A percentile compares a stretch with the other conserved stretches of the same genome.
Evolutionary conservation across 257 asterid genomes (phyloP).

Genomic region (Solanum medicagineum): DNA sequence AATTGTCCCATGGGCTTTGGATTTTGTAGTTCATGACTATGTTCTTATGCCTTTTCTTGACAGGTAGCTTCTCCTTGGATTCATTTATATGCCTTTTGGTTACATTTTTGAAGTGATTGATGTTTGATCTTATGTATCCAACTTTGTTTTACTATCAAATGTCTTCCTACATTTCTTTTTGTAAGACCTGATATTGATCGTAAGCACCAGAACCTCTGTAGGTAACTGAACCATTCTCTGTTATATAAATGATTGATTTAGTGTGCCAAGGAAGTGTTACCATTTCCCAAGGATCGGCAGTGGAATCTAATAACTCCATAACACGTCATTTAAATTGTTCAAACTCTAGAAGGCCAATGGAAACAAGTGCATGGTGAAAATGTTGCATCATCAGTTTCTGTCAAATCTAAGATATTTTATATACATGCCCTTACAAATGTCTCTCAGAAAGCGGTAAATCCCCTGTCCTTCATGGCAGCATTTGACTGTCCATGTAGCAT

Average conservation of each 20-base stretch:
- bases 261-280: neutral
- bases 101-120: neutral
- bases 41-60: slow-evolving; percentile 94
- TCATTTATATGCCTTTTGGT: neutral
- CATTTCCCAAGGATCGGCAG: neutral
- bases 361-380: neutral
- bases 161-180: neutral
- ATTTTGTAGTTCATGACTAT: slow-evolving; percentile 81
- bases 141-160: neutral
- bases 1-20: slow-evolving; percentile 74
- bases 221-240: neutral
- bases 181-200: neutral
- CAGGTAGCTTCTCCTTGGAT: slow-evolving; percentile 43
- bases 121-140: neutral
- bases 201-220: neutral
- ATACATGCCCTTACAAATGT: neutral
- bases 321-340: neutral
- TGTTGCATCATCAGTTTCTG: neutral
- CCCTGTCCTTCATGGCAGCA: neutral
- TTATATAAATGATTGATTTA: neutral
- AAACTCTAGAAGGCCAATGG: neutral
- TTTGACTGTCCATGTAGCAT: neutral
- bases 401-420: neutral
- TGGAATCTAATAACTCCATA: neutral
- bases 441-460: neutral